These are phyloP conservation scores for Phlyctochytrium arcticum DNA, from an alignment of 192 early-diverging fungal genomes.

Conservation along the genomic window DNA sequence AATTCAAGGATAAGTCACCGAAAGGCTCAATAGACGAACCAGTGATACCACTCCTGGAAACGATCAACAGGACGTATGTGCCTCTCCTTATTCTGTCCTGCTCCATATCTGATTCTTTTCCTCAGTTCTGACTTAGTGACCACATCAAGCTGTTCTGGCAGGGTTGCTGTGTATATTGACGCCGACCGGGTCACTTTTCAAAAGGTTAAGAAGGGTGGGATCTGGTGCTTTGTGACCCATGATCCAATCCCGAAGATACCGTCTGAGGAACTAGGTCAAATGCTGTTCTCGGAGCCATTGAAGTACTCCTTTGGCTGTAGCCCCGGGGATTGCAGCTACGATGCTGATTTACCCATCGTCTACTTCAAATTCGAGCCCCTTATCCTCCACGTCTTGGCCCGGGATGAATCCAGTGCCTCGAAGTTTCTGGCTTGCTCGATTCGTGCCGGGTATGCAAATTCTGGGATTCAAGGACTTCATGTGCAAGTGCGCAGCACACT, in stretches of 20 bases:
- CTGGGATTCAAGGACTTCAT: neutral
- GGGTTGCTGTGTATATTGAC: conserved; percentile 9
- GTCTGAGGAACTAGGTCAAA: neutral
- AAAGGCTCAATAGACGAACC: conserved; percentile 6
- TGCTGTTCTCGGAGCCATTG: neutral
- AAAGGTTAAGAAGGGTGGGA: conserved; percentile 12
- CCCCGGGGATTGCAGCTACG: neutral
- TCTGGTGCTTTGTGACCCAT: conserved; percentile 4
- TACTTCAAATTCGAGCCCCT: conserved; percentile 18
- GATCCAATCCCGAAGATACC: neutral
- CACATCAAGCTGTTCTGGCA: neutral
- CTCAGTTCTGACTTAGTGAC: conserved; percentile 1
- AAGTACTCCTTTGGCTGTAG: neutral
- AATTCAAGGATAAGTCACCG: neutral
- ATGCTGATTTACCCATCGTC: neutral
- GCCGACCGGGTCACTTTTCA: neutral
- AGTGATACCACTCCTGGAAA: neutral
- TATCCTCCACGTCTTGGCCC: conserved; percentile 4
- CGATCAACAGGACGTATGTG: neutral
- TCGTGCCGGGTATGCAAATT: neutral
- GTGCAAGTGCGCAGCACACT: neutral
- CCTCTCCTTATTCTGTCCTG: neutral
- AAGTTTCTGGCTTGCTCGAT: neutral
- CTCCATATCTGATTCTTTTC: neutral
- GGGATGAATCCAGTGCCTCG: neutral